Conservation (phyloP, 2,329 filamentous ascomycete species). For the Penicillium crustosum region DNA sequence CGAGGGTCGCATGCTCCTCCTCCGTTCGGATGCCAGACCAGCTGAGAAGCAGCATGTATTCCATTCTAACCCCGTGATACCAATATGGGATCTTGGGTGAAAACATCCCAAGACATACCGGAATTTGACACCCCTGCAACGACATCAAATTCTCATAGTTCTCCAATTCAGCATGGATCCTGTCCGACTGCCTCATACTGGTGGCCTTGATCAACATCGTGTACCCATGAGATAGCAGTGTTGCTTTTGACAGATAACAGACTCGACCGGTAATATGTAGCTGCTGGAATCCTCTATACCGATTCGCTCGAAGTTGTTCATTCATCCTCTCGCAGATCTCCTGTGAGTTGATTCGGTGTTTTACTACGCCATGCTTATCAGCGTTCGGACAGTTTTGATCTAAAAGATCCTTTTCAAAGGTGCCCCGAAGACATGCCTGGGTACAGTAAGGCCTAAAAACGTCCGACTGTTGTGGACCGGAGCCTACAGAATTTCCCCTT, state of each 20-base stretch:
- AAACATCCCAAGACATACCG: conserved; percentile 28
- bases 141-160: conserved; percentile 25
- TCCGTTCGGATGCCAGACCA: conserved; percentile 20
- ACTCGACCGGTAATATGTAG: conserved; percentile 28
- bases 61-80: conserved; percentile 28
- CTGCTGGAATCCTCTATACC: conserved; percentile 24
- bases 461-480: background rate
- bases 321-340: conserved; percentile 23
- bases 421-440: conserved; percentile 23
- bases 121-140: conserved; percentile 28
- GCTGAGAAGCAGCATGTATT: conserved; percentile 21
- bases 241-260: conserved; percentile 31
- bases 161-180: conserved; percentile 22
- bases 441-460: conserved; percentile 21
- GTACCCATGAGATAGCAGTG: conserved; percentile 28
- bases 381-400: conserved; percentile 39
- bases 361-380: conserved; percentile 19
- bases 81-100: conserved; percentile 22
- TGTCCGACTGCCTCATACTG: conserved; percentile 16
- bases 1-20: background rate
- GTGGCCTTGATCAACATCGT: conserved; percentile 33
- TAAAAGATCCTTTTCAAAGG: conserved; percentile 20
- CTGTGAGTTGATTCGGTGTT: conserved; percentile 30
- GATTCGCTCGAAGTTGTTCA: conserved; percentile 19
- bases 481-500: background rate